Evolutionary conservation across 768 basidiomycete species (phyloP).

Genomic region (Mycena rebaudengoi): DNA sequence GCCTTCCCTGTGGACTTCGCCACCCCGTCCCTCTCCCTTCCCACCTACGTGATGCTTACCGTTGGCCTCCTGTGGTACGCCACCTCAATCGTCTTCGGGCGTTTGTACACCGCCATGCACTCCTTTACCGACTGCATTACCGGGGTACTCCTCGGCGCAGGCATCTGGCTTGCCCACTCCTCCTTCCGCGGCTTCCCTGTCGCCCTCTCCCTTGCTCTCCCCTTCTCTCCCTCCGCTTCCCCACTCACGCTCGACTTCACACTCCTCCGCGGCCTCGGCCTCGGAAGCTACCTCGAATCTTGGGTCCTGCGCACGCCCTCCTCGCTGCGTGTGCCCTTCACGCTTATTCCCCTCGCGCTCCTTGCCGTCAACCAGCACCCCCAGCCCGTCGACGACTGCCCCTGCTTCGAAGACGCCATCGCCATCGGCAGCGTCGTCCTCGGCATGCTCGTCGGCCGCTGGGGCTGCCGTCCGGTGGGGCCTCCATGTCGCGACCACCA

Average conservation of each 20-base stretch:
- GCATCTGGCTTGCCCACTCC: slow-evolving; percentile 71
- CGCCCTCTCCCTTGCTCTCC: slow-evolving; percentile 33
- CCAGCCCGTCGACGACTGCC: slow-evolving; percentile 95
- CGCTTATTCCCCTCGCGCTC: slow-evolving; percentile 68
- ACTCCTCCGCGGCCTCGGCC: slow-evolving; percentile 32
- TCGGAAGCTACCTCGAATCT: slow-evolving; percentile 37
- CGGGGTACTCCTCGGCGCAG: slow-evolving; percentile 71
- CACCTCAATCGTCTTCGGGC: slow-evolving; percentile 78
- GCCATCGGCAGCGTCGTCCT: slow-evolving; percentile 88
- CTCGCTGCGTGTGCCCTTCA: slow-evolving; percentile 56
- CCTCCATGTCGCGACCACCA: slow-evolving; percentile 38
- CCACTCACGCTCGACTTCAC: background rate
- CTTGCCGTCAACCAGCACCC: slow-evolving; percentile 89
- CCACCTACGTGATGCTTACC: slow-evolving; percentile 51
- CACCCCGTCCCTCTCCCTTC: slow-evolving; percentile 50
- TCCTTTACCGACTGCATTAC: slow-evolving; percentile 77
- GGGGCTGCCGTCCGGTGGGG: slow-evolving; percentile 62
- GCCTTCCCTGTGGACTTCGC: slow-evolving; percentile 39
- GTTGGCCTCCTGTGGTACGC: slow-evolving; percentile 63
- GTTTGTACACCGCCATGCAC: slow-evolving; percentile 91
- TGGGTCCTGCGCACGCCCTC: slow-evolving; percentile 42
- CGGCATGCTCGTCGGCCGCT: slow-evolving; percentile 75
- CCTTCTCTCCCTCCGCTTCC: slow-evolving; percentile 35
- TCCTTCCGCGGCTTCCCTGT: slow-evolving; percentile 51
- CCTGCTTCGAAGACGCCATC: slow-evolving; percentile 98